Base-by-base conservation (phyloP, 176 grass and related monocot species). In the Microstegium vimineum region DNA sequence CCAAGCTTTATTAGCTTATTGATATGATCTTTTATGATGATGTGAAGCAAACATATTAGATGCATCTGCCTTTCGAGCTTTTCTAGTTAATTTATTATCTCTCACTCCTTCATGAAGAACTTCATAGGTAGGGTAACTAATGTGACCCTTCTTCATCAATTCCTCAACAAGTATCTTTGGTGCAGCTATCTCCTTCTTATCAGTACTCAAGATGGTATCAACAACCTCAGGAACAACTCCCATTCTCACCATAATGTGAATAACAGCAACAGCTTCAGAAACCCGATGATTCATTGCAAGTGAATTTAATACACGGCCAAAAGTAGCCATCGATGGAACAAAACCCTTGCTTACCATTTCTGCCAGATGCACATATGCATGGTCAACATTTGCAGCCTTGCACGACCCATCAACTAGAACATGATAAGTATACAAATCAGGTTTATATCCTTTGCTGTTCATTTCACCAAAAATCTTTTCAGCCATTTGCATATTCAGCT, bases 81-180 rank as follows among this genome's bases (percentile, higher is more conserved):
- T 91, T 89, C 71, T 89, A 81, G 47, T 74, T 76, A 93, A 49
- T 43, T 86, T 94, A 69, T 83, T 92, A 83, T 94, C 88, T 93
- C 95, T 93, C 47, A 94, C 88, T 85, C 92, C 95, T 87, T 90
- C 92, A 82, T 94, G 91, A 60, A 98, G 87, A 74, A 94, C 47
- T 83, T 98, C 95, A 77, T 98, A 98, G 23, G 95, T 86, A 91
- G 36, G 64, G 62, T 98, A 94, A 64, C 86, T 93, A 81, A 98
- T 93, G 82, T 94, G 90, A 69, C 92, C 90, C 45, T 94, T 98
- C 82, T 94, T 98, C 86, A 94, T 66, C 82, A 98, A 83, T 43
- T 98, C 95, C 78, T 98, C 95, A 61, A 98, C 90, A 81, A 98
- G 86, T 86, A 98, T 93, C 87, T 98, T 98, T 51, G 95, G 95